These are phyloP conservation scores for Coniferiporia weirii DNA, from an alignment of 1,284 basidiomycete genomes.

Conservation along the genomic window DNA sequence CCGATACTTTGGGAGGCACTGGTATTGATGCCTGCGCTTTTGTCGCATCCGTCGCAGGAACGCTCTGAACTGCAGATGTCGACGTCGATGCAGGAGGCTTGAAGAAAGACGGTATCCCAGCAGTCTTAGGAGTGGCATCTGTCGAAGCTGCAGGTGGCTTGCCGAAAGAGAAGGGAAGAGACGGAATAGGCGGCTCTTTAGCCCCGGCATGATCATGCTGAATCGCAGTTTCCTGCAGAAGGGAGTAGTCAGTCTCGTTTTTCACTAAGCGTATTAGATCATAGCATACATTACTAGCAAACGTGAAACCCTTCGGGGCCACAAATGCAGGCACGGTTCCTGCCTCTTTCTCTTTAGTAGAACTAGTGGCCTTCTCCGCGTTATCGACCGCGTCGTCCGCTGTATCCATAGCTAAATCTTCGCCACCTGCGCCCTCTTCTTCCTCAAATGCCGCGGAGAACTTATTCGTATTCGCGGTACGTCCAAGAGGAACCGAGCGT, in stretches of 20 bases:
- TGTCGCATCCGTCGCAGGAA: not conserved
- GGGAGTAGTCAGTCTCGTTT: not conserved
- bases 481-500: constrained; percentile 44
- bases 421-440: constrained; percentile 28
- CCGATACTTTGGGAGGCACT: not conserved
- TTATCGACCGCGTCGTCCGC: not conserved
- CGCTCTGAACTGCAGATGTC: not conserved
- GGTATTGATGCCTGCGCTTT: not conserved
- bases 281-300: constrained; percentile 54
- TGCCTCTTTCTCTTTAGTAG: constrained; percentile 35
- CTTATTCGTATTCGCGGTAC: constrained; percentile 41
- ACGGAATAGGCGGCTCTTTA: constrained; percentile 17
- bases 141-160: not conserved
- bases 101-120: not conserved
- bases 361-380: constrained; percentile 15
- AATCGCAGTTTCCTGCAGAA: constrained; percentile 23
- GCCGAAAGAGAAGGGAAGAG: constrained; percentile 17
- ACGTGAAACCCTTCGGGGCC: constrained; percentile 59
- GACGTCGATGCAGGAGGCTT: not conserved
- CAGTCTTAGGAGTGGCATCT: not conserved
- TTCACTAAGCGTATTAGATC: not conserved
- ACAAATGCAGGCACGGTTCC: constrained; percentile 52
- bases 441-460: constrained; percentile 65
- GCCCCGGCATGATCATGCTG: constrained; percentile 22
- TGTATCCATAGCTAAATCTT: constrained; percentile 32